Evolutionary conservation across 176 grass and related monocot species (phyloP).

Genomic region (Musa itinerans): DNA sequence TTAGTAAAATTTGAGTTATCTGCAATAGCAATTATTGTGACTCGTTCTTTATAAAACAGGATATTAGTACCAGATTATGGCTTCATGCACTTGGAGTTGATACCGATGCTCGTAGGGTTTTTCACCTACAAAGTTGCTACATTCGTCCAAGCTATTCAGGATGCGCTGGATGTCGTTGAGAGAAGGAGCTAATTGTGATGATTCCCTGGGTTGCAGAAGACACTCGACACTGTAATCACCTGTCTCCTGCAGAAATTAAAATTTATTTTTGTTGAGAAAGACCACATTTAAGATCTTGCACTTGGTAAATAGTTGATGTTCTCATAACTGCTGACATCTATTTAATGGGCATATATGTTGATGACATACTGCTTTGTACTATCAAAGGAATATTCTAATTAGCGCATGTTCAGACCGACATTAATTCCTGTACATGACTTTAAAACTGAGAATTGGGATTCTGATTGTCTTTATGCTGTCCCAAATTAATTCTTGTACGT

Average conservation of each 20-base stretch:
- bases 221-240: not conserved
- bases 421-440: not conserved
- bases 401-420: not conserved
- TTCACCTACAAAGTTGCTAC: constrained; percentile 91
- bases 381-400: not conserved
- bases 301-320: not conserved
- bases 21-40: not conserved
- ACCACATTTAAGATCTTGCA: no score
- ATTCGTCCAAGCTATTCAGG: constrained; percentile 71
- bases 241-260: not conserved
- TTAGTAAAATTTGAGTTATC: no score
- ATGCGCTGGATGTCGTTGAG: constrained; percentile 31
- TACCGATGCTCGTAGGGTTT: constrained; percentile 91
- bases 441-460: not conserved
- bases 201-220: not conserved
- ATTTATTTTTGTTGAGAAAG: no score
- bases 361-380: not conserved
- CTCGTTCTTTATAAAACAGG: constrained; percentile 24
- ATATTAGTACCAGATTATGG: constrained; percentile 78
- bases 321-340: not conserved
- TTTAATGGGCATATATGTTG: not conserved
- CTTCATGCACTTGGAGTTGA: constrained; percentile 86
- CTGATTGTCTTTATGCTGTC: not conserved
- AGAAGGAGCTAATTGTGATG: not conserved
- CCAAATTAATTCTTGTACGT: not conserved